Conservation (phyloP, 2,329 filamentous ascomycete species). For the Davidsoniella australis region DNA sequence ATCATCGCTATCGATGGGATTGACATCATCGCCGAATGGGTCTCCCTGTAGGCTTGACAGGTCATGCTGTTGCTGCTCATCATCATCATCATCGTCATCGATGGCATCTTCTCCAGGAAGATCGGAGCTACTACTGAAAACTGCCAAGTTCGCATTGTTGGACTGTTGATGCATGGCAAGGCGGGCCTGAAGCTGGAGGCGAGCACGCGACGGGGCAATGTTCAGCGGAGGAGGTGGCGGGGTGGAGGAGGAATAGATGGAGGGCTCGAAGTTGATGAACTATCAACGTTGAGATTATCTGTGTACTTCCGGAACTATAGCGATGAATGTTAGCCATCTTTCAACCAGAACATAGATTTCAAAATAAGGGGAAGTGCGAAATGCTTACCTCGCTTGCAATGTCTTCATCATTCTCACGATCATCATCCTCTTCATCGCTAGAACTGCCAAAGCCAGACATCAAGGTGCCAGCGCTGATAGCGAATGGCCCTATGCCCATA, state of each 20-base stretch:
- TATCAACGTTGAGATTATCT: slow-evolving; percentile 32
- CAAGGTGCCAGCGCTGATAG: slow-evolving; percentile 55
- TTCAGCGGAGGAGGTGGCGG: slow-evolving; percentile 64
- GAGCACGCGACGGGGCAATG: slow-evolving; percentile 69
- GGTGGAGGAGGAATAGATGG: slow-evolving; percentile 46
- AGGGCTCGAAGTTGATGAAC: slow-evolving; percentile 31
- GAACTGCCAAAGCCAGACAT: slow-evolving; percentile 87
- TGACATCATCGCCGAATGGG: slow-evolving; percentile 39
- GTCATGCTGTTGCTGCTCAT: slow-evolving; percentile 12
- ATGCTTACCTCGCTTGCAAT: slow-evolving; percentile 48
- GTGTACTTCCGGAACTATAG: slow-evolving; percentile 41
- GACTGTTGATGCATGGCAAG: slow-evolving; percentile 60
- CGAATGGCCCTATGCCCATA: slow-evolving; percentile 52
- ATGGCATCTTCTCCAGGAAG: slow-evolving; percentile 25
- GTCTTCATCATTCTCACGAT: slow-evolving; percentile 62
- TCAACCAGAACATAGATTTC: neutral
- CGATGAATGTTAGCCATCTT: slow-evolving; percentile 14
- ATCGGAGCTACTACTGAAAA: slow-evolving; percentile 24
- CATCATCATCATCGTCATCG: slow-evolving; percentile 22
- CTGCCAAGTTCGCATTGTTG: slow-evolving; percentile 29
- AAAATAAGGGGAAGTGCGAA: neutral
- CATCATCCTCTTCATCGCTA: slow-evolving; percentile 91
- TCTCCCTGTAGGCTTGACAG: slow-evolving; percentile 19
- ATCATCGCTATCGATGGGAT: slow-evolving; percentile 33
- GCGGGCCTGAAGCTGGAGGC: slow-evolving; percentile 76